phyloP scores from a whole-genome alignment of 176 grass and related monocot species.

The Sorghum bicolor region Sorghum_bicolor_NCBIv3 NC_012873.2:41661501-41662000 shows the following conservation, averaged over 20 bases:
- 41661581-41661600: neutral
- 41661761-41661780: neutral
- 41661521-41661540: neutral
- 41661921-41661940: neutral
- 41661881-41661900: neutral
- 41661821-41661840: neutral
- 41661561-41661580: neutral
- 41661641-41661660: neutral
- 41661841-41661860: neutral
- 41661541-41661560: neutral
- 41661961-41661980: neutral
- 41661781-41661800: neutral
- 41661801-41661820: neutral
- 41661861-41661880: neutral
- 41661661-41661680: neutral
- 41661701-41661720: neutral
- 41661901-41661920: neutral
- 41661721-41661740: neutral
- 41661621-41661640: neutral
- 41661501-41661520: neutral
- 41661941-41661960: neutral
- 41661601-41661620: neutral
- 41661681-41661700: neutral
- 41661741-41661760: neutral
- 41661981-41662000: neutral